A percentile compares a stretch with the other conserved stretches of the same genome.
phyloP scores from a whole-genome alignment of 306 rosid genomes.

The Fragaria vesca region DNA sequence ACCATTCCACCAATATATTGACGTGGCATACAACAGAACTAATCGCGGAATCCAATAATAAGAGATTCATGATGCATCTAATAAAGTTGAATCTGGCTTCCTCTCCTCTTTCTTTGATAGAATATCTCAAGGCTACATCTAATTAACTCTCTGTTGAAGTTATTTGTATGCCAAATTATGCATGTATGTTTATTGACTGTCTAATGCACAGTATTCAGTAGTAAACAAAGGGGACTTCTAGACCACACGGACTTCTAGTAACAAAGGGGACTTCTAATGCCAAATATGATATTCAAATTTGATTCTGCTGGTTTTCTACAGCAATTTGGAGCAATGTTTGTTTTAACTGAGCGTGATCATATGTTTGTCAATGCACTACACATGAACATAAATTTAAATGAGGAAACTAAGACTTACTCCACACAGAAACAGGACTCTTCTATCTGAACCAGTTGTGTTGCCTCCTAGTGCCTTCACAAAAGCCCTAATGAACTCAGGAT shows the following conservation, averaged over 20 bases:
- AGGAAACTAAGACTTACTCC: slow-evolving; percentile 56
- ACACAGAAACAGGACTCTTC: slow-evolving; percentile 73
- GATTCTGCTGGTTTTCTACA: not conserved
- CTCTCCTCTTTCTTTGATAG: not conserved
- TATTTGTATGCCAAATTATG: not conserved
- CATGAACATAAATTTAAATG: slow-evolving; percentile 29
- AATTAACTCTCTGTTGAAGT: not conserved
- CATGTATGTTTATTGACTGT: not conserved
- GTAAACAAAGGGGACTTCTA: not conserved
- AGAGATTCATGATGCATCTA: not conserved
- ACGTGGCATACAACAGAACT: not conserved
- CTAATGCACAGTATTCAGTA: not conserved
- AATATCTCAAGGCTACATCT: not conserved
- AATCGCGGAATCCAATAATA: not conserved
- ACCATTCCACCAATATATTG: not conserved
- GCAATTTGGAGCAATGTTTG: not conserved
- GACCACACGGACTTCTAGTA: not conserved
- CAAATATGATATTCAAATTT: not conserved
- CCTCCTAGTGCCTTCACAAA: slow-evolving; percentile 85
- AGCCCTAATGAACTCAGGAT: slow-evolving; percentile 52
- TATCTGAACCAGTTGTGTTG: slow-evolving; percentile 53
- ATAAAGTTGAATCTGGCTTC: not conserved
- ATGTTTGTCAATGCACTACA: slow-evolving; percentile 1
- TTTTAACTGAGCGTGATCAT: not conserved
- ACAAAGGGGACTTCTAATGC: no score